Percentiles rank a stretch among this genome's conserved stretches.
Evolutionary conservation across 495 filamentous ascomycete species (phyloP).

Genomic region (Bacidia gigantensis): DNA sequence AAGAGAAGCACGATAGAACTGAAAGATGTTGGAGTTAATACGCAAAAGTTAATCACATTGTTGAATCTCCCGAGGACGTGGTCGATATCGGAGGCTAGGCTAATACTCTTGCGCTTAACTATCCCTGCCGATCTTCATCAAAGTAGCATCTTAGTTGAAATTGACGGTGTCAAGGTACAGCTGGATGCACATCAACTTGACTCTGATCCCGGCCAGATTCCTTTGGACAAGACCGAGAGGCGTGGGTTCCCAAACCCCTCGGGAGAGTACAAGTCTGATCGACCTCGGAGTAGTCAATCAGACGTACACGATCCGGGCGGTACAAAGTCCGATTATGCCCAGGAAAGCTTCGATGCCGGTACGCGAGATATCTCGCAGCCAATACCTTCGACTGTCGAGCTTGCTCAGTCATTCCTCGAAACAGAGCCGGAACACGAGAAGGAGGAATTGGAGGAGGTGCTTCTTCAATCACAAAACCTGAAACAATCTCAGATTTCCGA

Average conservation of each 20-base stretch:
- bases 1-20: constrained; percentile 66
- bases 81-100: constrained; percentile 53
- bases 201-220: neutral
- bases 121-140: constrained; percentile 71
- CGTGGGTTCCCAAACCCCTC: neutral
- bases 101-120: constrained; percentile 57
- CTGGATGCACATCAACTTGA: constrained; percentile 6
- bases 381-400: constrained; percentile 63
- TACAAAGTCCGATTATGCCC: neutral
- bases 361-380: neutral
- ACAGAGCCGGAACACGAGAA: constrained; percentile 65
- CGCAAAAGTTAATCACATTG: constrained; percentile 64
- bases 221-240: neutral
- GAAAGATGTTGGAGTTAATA: constrained; percentile 60
- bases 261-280: constrained; percentile 7
- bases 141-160: constrained; percentile 62
- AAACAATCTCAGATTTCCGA: constrained; percentile 28
- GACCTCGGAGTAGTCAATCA: constrained; percentile 7
- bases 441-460: constrained; percentile 59
- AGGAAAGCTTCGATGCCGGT: constrained; percentile 8
- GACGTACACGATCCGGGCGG: constrained; percentile 16
- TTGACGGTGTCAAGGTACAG: constrained; percentile 61
- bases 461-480: constrained; percentile 49
- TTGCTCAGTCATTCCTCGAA: constrained; percentile 78
- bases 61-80: constrained; percentile 57